Evolutionary conservation across 1,284 basidiomycete genomes (phyloP), one percentile per base, ranked within the genome.

Genomic region (Cryptococcus sp.): DNA sequence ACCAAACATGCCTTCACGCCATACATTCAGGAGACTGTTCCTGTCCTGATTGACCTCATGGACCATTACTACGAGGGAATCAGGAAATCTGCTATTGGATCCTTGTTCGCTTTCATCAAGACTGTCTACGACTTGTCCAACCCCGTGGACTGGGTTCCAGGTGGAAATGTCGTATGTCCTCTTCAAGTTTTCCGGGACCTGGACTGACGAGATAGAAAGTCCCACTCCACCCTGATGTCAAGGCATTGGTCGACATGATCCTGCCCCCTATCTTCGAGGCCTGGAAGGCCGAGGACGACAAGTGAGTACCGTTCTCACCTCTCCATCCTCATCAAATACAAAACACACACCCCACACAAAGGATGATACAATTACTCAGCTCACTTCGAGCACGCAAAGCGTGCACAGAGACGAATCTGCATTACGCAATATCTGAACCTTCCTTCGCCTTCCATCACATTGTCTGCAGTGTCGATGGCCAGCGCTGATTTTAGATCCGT

Each of bases 61-160:
- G 79, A 85, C 24, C 92, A 97, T 77, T 98, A 96, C 78, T 98
- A 98, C 76, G 93, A 98, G 75, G 96, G 94, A 32, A 97, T 98
- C 76, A 83, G 96, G 66, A 98, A 98, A 81, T 86, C 89, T 46
- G 88, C 92, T 40, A 85, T 89, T 5, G 87, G 91, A 42, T 88
- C 91, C 16, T 80, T 98, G 44, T 83, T 98, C 67, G 86, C 91
- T 66, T 88, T 91, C 72, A 83, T 98, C 63, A 83, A 89, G 73
- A 91, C 89, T 1, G 91, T 94, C 80, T 91, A 98, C 74, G 88
- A 92, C 49, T 80, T 98, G 53, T 87, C 87, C 56, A 82, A 87
- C 56, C 84, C 86, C 22, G 78, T 81, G 45, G 85, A 91, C 53
- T 98, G 94, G 91, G 77, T 81, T 56, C 79, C 91, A 49, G 92